Conservation (phyloP, 2,329 filamentous ascomycete species). For the Podosphaera xanthii region DNA sequence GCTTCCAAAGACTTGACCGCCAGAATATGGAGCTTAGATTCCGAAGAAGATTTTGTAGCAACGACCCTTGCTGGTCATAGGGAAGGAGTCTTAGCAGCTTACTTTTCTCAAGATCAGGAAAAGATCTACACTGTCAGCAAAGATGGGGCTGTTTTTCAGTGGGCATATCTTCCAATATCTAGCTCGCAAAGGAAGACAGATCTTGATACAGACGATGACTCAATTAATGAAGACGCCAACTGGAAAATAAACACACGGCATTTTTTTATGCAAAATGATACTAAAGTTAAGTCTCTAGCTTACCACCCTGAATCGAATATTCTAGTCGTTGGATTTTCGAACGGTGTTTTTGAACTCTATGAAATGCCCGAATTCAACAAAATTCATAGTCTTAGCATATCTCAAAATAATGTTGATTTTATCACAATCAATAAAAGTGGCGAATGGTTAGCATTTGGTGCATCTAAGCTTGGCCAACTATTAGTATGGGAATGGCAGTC, state of each 20-base stretch:
- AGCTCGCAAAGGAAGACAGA: conserved; percentile 25
- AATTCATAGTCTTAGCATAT: conserved; percentile 83
- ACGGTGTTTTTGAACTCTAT: conserved; percentile 81
- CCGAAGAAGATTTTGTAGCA: conserved; percentile 69
- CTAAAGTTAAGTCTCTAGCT: conserved; percentile 70
- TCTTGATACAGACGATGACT: conserved; percentile 33
- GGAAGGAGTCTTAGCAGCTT: conserved; percentile 79
- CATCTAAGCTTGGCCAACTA: conserved; percentile 85
- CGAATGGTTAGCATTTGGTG: conserved; percentile 93
- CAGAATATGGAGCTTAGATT: conserved; percentile 80
- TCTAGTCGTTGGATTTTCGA: conserved; percentile 92
- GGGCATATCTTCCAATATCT: conserved; percentile 44
- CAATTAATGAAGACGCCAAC: conserved; percentile 37
- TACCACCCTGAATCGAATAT: conserved; percentile 74
- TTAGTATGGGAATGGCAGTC: conserved; percentile 99
- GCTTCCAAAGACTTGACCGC: conserved; percentile 81
- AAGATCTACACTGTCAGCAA: conserved; percentile 91
- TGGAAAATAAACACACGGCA: conserved; percentile 85
- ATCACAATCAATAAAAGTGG: conserved; percentile 85
- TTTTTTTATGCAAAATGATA: conserved; percentile 81
- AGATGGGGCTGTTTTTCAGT: conserved; percentile 88
- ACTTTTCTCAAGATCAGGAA: conserved; percentile 88
- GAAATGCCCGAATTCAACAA: conserved; percentile 90
- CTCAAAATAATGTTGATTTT: conserved; percentile 87
- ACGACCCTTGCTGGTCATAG: conserved; percentile 81